Conservation (phyloP, 2,329 filamentous ascomycete genomes). For the Venturia aucupariae region DNA sequence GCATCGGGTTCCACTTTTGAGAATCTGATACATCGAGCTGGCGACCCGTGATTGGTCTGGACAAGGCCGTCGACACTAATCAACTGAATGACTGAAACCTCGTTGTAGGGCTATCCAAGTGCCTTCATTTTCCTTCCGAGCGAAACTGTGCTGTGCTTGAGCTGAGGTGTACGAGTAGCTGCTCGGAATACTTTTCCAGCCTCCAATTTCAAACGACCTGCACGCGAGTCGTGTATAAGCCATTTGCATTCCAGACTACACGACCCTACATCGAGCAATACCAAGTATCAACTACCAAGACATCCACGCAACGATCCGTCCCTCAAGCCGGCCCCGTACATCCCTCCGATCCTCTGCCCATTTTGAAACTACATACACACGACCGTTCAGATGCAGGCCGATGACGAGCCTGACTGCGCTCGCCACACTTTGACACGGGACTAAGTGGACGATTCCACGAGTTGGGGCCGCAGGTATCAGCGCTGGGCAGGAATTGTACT, state of each 20-base stretch:
- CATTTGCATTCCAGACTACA: conserved; percentile 3
- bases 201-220: neutral
- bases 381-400: conserved; percentile 6
- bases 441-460: neutral
- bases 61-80: neutral
- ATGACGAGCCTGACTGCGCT: conserved; percentile 6
- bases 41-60: neutral
- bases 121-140: neutral
- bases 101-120: neutral
- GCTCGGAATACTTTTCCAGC: neutral
- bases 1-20: neutral
- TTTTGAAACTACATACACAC: neutral
- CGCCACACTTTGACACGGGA: conserved; percentile 2
- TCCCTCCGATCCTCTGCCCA: neutral
- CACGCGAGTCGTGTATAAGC: neutral
- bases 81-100: neutral
- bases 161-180: too few species aligned
- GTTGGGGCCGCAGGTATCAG: neutral
- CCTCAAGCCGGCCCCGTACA: neutral
- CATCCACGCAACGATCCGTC: neutral
- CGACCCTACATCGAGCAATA: neutral
- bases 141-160: neutral
- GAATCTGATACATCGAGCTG: neutral
- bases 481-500: neutral
- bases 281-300: neutral